A percentile compares a stretch with the other conserved stretches of the same genome.
Evolutionary conservation across 2,329 filamentous ascomycete species (phyloP).

Genomic region (Cercospora sp.): DNA sequence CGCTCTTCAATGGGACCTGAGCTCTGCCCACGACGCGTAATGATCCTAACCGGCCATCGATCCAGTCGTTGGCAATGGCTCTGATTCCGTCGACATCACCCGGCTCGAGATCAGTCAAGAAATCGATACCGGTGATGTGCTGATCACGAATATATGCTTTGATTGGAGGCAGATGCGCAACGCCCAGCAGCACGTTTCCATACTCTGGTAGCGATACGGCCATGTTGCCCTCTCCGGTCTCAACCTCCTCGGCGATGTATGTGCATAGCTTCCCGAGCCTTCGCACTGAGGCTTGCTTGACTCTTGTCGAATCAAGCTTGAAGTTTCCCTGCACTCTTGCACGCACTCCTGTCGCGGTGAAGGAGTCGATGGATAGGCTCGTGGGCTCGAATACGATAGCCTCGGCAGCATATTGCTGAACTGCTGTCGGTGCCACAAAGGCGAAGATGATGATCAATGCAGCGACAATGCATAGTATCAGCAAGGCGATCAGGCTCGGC

Average conservation of each 20-base stretch:
- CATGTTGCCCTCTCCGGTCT: constrained; percentile 70
- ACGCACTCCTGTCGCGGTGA: constrained; percentile 74
- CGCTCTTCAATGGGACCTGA: constrained; percentile 72
- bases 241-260: constrained; percentile 74
- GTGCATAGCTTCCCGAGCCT: constrained; percentile 76
- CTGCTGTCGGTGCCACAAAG: constrained; percentile 76
- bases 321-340: constrained; percentile 82
- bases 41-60: constrained; percentile 72
- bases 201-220: constrained; percentile 82
- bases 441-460: constrained; percentile 72
- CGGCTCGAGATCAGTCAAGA: constrained; percentile 72
- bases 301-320: constrained; percentile 72
- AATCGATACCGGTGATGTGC: constrained; percentile 73
- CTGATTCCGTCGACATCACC: constrained; percentile 77
- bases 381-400: constrained; percentile 80
- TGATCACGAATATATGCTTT: constrained; percentile 76
- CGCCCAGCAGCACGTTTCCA: constrained; percentile 72
- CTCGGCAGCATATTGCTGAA: constrained; percentile 83
- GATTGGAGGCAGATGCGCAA: constrained; percentile 72
- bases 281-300: constrained; percentile 68
- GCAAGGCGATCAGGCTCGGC: constrained; percentile 75
- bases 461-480: constrained; percentile 62
- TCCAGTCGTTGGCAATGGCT: constrained; percentile 81
- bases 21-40: constrained; percentile 74
- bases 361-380: constrained; percentile 78